Evolutionary conservation across 129 eudicot species (phyloP), one percentile per base, ranked within the genome.

Genomic region (Erigeron canadensis): DNA sequence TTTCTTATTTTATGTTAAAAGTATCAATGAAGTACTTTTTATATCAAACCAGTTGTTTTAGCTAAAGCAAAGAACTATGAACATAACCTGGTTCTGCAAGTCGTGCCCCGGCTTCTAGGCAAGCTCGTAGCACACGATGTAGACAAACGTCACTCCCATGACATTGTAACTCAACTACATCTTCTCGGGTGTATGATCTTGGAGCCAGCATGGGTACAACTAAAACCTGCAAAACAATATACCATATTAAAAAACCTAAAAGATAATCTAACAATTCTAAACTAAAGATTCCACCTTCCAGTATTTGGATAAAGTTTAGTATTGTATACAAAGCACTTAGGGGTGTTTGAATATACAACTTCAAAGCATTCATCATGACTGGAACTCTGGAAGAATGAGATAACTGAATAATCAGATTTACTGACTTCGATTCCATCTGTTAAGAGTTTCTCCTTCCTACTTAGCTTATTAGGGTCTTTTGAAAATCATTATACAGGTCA

Each of bases 101-200:
- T 68, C 84, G 88, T 13, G 99, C 99, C 22, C 99, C 99, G 39
- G 97, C 93, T 67, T 94, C 96, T 5, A 94, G 72, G 54, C 99
- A 94, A 65, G 87, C 90, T 85, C 96, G 86, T 77, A 94, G 68
- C 56, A 94, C 99, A 48, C 99, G 99, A 18, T 81, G 86, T 57
- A 94, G 65, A 69, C 99, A 94, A 44, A 94, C 94, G 48, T 94
- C 99, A 77, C 73, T 89, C 17, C 99, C 99, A 77, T 94, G 99
- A 75, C 99, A 94, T 62, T 94, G 99, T 61, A 94, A 84, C 86
- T 94, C 99, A 57, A 94, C 80, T 70, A 94, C 97, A 75, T 94
- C 99, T 79, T 94, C 99, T 45, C 97, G 83, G 28, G 99, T 94
- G 81, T 94, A 94, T 50, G 99, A 94, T 77, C 90, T 86, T 70